Evolutionary conservation across 306 rosid species (phyloP).

Genomic region (Hylodesmum podocarpum): DNA sequence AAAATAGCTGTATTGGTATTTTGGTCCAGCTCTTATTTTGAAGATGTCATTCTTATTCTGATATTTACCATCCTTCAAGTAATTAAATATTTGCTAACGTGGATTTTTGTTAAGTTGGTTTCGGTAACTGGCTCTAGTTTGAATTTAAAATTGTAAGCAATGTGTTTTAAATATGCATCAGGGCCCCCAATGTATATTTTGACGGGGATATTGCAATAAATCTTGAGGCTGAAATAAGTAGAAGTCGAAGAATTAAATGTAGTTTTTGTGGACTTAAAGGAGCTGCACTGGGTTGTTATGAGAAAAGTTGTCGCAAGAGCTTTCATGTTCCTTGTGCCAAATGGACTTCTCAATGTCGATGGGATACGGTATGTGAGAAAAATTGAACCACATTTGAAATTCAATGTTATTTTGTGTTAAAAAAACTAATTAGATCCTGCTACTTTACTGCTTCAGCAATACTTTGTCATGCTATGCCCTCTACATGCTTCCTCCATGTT

Average conservation of each 20-base stretch:
- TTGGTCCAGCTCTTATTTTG: neutral
- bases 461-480: slow-evolving; percentile 92
- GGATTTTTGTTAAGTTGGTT: neutral
- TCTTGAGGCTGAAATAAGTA: slow-evolving; percentile 83
- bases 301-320: slow-evolving; percentile 86
- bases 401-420: neutral
- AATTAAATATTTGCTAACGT: neutral
- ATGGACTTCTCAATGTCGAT: slow-evolving; percentile 78
- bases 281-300: slow-evolving; percentile 88
- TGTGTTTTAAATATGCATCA: slow-evolving; percentile 36
- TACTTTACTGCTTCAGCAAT: slow-evolving; percentile 50
- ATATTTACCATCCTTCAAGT: neutral
- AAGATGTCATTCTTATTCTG: neutral
- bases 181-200: slow-evolving; percentile 96
- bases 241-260: slow-evolving; percentile 88
- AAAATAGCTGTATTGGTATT: neutral
- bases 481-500: slow-evolving; percentile 63
- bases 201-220: slow-evolving; percentile 67
- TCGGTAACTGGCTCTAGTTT: slow-evolving; percentile 9
- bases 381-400: neutral
- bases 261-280: slow-evolving; percentile 85
- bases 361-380: slow-evolving; percentile 71
- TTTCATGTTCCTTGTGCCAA: slow-evolving; percentile 89
- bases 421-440: slow-evolving; percentile 12
- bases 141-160: slow-evolving; percentile 14